These are phyloP conservation scores for Petasospora fabianii DNA, from an alignment of 1,139 yeast species.

Conservation along the genomic window DNA sequence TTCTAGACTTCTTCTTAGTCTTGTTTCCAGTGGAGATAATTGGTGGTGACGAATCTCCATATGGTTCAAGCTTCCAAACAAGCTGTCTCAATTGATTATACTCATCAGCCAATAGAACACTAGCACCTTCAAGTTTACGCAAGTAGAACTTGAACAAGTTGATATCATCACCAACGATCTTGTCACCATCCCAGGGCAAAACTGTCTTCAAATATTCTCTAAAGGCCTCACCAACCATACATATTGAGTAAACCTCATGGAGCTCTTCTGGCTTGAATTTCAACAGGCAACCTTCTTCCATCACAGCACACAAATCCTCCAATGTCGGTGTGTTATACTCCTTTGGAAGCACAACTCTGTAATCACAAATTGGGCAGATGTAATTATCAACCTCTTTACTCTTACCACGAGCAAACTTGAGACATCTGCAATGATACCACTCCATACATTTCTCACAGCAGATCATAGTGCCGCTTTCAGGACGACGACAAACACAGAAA, in stretches of 20 bases:
- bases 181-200: constrained; percentile 22
- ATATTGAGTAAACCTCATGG: constrained; percentile 29
- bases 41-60: constrained; percentile 27
- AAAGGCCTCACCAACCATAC: constrained; percentile 27
- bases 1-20: constrained; percentile 17
- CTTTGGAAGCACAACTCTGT: constrained; percentile 31
- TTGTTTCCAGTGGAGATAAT: constrained; percentile 18
- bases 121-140: constrained; percentile 43
- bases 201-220: constrained; percentile 23
- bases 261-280: constrained; percentile 43
- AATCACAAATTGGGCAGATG: constrained; percentile 68
- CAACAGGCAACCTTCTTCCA: constrained; percentile 35
- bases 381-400: constrained; percentile 36
- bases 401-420: constrained; percentile 39
- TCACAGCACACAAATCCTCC: constrained; percentile 33
- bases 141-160: constrained; percentile 37
- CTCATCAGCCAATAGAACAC: constrained; percentile 30
- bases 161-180: constrained; percentile 17
- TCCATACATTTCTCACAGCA: constrained; percentile 78
- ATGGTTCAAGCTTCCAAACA: constrained; percentile 27
- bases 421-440: constrained; percentile 75
- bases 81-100: constrained; percentile 29
- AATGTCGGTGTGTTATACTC: constrained; percentile 33
- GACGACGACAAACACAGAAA: constrained; percentile 70
- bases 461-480: constrained; percentile 71